Percentiles rank a stretch among this genome's conserved stretches.
These are phyloP conservation scores for Purpureocillium lavendulum DNA, from an alignment of 2,329 filamentous ascomycete genomes.

Conservation along the genomic window DNA sequence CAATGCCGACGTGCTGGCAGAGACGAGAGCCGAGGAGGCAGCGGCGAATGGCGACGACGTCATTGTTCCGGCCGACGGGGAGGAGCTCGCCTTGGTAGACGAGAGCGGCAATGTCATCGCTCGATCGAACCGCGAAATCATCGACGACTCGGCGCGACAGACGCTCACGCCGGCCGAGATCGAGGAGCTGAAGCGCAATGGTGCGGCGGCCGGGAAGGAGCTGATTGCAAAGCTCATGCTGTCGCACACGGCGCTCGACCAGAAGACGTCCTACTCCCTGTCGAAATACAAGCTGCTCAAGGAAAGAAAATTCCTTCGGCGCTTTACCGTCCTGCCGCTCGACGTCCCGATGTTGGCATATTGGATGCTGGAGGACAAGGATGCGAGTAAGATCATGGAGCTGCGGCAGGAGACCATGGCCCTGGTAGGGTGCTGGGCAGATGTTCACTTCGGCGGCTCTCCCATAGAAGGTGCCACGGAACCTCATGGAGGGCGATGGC, in stretches of 20 bases:
- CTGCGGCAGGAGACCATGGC: slow-evolving; percentile 77
- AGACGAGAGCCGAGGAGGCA: slow-evolving; percentile 28
- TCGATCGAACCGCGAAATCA: slow-evolving; percentile 49
- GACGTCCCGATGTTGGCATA: slow-evolving; percentile 69
- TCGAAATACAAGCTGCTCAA: slow-evolving; percentile 96
- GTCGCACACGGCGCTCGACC: slow-evolving; percentile 80
- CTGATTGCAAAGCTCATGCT: slow-evolving; percentile 88
- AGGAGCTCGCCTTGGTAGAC: slow-evolving; percentile 33
- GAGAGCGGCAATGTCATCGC: slow-evolving; percentile 37
- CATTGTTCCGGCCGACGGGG: slow-evolving; percentile 26
- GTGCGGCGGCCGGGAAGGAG: slow-evolving; percentile 72
- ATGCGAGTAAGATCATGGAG: slow-evolving; percentile 74
- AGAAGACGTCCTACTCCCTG: slow-evolving; percentile 89
- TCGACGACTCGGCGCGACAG: slow-evolving; percentile 61
- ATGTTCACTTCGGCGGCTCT: slow-evolving; percentile 59
- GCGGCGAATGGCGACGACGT: slow-evolving; percentile 33
- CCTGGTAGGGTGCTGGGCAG: slow-evolving; percentile 79
- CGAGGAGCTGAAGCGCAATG: slow-evolving; percentile 65
- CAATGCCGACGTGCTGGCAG: slow-evolving; percentile 65
- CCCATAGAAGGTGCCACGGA: slow-evolving; percentile 15
- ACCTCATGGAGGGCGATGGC: slow-evolving; percentile 49
- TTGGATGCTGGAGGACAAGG: slow-evolving; percentile 72
- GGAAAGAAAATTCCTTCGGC: slow-evolving; percentile 82
- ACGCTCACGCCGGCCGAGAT: slow-evolving; percentile 69
- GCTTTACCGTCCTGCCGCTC: slow-evolving; percentile 78